phyloP scores from a whole-genome alignment of 1,284 basidiomycete species.

The Trichosporon coremiiforme region DNA sequence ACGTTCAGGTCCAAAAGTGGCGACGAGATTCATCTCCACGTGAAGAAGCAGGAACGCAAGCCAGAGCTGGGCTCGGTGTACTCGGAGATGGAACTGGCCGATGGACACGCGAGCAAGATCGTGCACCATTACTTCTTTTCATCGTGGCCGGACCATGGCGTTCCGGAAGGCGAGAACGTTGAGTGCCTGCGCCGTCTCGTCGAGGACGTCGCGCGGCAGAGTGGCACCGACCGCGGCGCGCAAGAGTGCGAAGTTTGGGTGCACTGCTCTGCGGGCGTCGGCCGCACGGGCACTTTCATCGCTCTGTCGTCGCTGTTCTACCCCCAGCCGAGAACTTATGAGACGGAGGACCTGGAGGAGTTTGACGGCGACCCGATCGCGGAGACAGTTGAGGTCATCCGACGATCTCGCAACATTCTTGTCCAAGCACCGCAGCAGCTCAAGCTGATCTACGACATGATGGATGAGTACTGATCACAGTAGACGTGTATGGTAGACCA shows the following conservation, averaged over 20 bases:
- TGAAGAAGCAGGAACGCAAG: not conserved
- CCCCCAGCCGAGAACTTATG: not conserved
- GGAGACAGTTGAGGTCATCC: conserved; percentile 42
- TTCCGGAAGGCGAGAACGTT: conserved; percentile 41
- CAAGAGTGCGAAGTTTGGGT: conserved; percentile 50
- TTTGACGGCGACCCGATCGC: conserved; percentile 38
- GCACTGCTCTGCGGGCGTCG: conserved; percentile 54
- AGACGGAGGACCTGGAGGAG: not conserved
- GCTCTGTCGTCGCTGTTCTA: conserved; percentile 43
- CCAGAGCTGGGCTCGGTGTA: conserved; percentile 28
- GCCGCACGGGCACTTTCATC: conserved; percentile 52
- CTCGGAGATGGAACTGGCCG: conserved; percentile 24
- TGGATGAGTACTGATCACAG: not conserved
- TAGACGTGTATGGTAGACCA: not conserved
- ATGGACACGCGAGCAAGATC: conserved; percentile 23
- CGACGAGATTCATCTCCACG: conserved; percentile 7
- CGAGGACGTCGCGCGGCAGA: conserved; percentile 30
- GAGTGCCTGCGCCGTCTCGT: conserved; percentile 38
- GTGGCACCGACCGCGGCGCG: conserved; percentile 30
- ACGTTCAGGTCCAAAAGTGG: not conserved
- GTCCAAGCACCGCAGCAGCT: conserved; percentile 48
- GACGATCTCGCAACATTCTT: conserved; percentile 45
- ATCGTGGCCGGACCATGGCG: conserved; percentile 53
- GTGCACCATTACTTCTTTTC: conserved; percentile 49
- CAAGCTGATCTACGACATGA: conserved; percentile 33